Conservation (phyloP, 345 rosid species). For the Eucalyptus shirleyi region DNA sequence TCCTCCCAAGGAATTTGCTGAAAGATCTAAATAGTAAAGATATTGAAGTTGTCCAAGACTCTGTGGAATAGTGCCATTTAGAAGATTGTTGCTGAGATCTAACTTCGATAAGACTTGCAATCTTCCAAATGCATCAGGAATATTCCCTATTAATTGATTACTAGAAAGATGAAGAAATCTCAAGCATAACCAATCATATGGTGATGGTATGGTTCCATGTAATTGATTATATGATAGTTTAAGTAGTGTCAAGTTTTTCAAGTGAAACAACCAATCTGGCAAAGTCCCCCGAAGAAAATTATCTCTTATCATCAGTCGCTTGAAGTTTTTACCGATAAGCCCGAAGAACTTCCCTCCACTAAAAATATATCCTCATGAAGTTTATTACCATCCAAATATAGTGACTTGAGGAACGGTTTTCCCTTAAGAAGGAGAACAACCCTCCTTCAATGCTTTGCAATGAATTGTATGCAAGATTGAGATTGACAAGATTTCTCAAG, state of each 20-base stretch:
- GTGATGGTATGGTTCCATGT: neutral
- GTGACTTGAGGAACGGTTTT: neutral
- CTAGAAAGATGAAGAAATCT: rapidly evolving
- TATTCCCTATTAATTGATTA: neutral
- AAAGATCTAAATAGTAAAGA: neutral
- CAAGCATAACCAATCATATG: neutral
- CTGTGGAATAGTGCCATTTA: neutral
- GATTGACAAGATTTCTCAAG: neutral
- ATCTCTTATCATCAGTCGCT: rapidly evolving
- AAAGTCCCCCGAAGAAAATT: neutral
- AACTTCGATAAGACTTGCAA: neutral
- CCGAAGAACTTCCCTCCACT: neutral
- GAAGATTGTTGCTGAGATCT: neutral
- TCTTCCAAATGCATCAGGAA: neutral
- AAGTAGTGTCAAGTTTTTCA: neutral
- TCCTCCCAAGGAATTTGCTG: neutral
- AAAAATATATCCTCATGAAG: neutral
- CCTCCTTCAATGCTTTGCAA: neutral
- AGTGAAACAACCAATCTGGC: neutral
- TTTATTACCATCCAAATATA: rapidly evolving
- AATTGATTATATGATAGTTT: neutral
- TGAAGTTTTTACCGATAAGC: rapidly evolving
- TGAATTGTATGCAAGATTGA: rapidly evolving
- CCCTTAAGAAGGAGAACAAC: neutral
- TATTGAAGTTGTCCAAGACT: neutral